Base-by-base conservation (phyloP, 192 early-diverging fungal species). In the Backusella sp. region DNA sequence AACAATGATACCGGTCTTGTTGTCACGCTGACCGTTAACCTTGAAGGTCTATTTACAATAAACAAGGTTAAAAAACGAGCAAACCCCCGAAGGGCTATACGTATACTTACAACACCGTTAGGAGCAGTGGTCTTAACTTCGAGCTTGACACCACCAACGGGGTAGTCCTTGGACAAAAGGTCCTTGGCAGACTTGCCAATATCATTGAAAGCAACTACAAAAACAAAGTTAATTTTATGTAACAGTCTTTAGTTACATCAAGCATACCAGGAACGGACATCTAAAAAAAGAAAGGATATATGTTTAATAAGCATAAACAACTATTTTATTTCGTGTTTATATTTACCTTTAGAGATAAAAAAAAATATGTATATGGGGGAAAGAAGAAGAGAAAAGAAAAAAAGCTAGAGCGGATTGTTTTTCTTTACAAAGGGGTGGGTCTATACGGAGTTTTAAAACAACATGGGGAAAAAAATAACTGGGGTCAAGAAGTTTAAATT, bases 131-230 rank as follows among this genome's bases (percentile, higher is more conserved):
- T 97, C 93, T 98, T 98, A 84, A 96, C 92, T 84, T 99, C 98
- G 81, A 99, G 95, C 90, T 97, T 97, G 77, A 95, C 91, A 32
- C 89, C 86, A 72, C 94, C 96, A 79, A 94, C 90, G 74, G 96
- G 96, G 84, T 91, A 99, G 91, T 99, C 98, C 92, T 99, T 99
- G 89, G 89, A 87, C 79, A 99, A 90, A 80, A 99, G 89, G 85
- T 98, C 98, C 85, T 93, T 94, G 86, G 95, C 87, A 81, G 92
- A 84, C 90, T 98, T 99, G 89, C 94, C 95, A 79, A 99, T 89
- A 85, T 99, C 97, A 79, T 89, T 88, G 89, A 95, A 99, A 80
- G 91, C 87, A 80, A 95, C 95, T 76, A 78, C n/a, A 49, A n/a
- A 49, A n/a, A n/a, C 15, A 49, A 49, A 49, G 46, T 49, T 49